Base-by-base conservation (phyloP, 139 green algal species). In the Spirogloea muscicola region DNA sequence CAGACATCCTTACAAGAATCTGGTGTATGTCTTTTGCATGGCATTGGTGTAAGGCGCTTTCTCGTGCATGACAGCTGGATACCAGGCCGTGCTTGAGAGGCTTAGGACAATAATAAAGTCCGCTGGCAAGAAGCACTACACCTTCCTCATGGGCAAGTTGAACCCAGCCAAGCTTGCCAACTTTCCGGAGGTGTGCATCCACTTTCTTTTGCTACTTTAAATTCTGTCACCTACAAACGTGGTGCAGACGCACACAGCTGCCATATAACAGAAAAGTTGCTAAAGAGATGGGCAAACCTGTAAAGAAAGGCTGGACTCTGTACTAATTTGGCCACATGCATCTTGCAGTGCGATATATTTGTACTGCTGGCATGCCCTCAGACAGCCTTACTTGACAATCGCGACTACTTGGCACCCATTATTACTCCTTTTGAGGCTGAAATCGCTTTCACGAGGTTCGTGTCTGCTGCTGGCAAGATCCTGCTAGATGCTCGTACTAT, bases 91-190 rank as follows among this genome's bases (percentile, higher is more conserved):
- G 1, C 72, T 93, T 7, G 48, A 71, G 29, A 18, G 31, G 38
- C 48, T 95, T 61, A 60, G 85, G 21, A 1, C 27, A 1, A 52
- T 90, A 39, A 86, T 87, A 1, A 62, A 72, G 27, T 58, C 16
- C 0, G 58, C 41, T 36, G 29, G 79, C 18, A 58, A 76, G 25
- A 79, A 75, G 58, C 38, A 64, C 3, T 85, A 85, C 59, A 60
- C 43, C 39, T 38, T 85, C 2, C 58, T 96, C 4, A 89, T 96
- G 78, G 93, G 92, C 29, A 94, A 93, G 70, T 90, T 90, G 46
- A 96, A 82, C 71, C 92, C 93, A 9, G 88, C 89, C 63, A 98
- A 98, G 87, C 87, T 98, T 64, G 93, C 92, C 52, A 98, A 98
- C 77, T 97, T 97, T 66, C 91, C 91, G 3, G 93, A 98, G 52